A percentile compares a stretch with the other conserved stretches of the same genome.
These are phyloP conservation scores for Pseudogymnoascus sp. DNA, from an alignment of 2,329 filamentous ascomycete species.

Conservation along the genomic window DNA sequence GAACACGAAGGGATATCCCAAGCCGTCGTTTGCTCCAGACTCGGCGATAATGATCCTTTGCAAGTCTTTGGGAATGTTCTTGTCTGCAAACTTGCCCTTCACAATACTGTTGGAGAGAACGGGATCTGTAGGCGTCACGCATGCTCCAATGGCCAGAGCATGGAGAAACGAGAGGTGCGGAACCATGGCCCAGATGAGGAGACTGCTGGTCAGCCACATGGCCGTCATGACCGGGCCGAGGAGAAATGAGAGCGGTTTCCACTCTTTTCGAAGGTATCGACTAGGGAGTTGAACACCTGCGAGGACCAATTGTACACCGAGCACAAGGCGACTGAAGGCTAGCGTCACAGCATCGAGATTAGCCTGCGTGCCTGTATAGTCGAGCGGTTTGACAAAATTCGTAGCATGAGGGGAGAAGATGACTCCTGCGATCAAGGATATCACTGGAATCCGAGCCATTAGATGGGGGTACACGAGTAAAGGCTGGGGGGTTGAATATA, in stretches of 20 bases:
- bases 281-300: conserved; percentile 79
- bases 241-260: conserved; percentile 62
- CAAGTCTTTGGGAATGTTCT: conserved; percentile 70
- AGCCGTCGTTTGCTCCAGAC: conserved; percentile 75
- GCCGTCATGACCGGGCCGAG: conserved; percentile 72
- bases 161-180: conserved; percentile 64
- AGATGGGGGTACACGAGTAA: neutral
- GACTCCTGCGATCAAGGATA: conserved; percentile 68
- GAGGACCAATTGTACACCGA: conserved; percentile 79
- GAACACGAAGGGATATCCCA: conserved; percentile 83
- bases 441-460: conserved; percentile 48
- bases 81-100: conserved; percentile 82
- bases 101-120: conserved; percentile 83
- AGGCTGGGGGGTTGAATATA: conserved; percentile 38
- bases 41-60: conserved; percentile 70
- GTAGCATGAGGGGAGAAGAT: conserved; percentile 69
- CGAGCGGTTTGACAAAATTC: conserved; percentile 62
- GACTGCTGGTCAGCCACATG: conserved; percentile 74
- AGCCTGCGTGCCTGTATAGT: conserved; percentile 57
- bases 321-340: conserved; percentile 73
- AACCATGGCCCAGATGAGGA: conserved; percentile 66
- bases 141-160: conserved; percentile 69
- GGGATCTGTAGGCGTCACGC: conserved; percentile 80
- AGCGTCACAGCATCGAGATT: conserved; percentile 65
- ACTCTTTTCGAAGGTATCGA: conserved; percentile 68